Conservation (phyloP, 2,329 filamentous ascomycete species). For the Fusarium verticillioides region DNA sequence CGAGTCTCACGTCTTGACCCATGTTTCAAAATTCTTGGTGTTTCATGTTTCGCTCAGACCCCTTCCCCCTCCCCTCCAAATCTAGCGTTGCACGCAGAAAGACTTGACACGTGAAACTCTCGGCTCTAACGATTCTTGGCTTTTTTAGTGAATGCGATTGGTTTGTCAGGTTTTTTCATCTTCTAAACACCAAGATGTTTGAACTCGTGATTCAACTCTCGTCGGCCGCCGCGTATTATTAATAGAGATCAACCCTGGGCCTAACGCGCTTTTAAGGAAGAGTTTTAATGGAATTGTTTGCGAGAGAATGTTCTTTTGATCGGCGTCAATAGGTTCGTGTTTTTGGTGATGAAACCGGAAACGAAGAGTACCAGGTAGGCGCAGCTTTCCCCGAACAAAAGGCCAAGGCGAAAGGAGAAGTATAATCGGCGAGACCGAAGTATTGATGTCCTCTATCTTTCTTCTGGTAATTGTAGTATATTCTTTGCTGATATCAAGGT, state of each 20-base stretch:
- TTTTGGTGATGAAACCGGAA: neutral
- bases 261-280: neutral
- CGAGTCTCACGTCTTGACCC: neutral
- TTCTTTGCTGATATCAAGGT: rapidly evolving
- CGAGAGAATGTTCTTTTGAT: neutral
- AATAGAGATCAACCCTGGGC: neutral
- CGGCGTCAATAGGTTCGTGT: neutral
- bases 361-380: neutral
- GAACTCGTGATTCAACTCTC: neutral
- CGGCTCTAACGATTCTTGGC: neutral
- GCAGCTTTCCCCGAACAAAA: neutral
- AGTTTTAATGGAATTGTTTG: neutral
- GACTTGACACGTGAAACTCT: neutral
- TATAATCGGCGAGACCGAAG: rapidly evolving
- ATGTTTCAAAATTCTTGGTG: conserved; percentile 16
- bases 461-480: neutral
- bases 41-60: conserved; percentile 29
- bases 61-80: neutral
- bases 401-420: neutral
- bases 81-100: neutral
- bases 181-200: neutral
- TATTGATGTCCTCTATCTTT: neutral
- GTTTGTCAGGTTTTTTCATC: neutral
- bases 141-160: conserved; percentile 7
- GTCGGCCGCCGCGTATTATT: conserved; percentile 3